Evolutionary conservation across 1,139 yeast species (phyloP).

Genomic region (Debaryomyces robertsiae): DNA sequence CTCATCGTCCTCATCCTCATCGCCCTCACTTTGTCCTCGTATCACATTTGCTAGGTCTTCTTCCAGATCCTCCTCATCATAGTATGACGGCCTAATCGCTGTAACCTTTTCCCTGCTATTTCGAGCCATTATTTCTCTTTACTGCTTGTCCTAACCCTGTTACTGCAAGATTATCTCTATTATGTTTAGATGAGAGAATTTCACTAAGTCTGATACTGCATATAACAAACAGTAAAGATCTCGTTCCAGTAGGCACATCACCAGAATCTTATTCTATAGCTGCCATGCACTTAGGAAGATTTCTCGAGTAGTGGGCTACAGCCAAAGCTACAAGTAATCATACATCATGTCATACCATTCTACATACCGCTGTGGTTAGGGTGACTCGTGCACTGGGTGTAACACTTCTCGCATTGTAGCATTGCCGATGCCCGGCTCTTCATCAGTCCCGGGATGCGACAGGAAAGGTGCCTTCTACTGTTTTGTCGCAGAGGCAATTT

Average conservation of each 20-base stretch:
- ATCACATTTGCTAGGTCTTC: constrained; percentile 7
- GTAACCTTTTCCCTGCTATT: not conserved
- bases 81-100: constrained; percentile 15
- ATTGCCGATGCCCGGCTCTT: constrained; percentile 1
- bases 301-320: no score
- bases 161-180: not conserved
- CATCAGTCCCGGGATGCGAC: not conserved
- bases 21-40: constrained; percentile 7
- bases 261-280: no score
- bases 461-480: no score
- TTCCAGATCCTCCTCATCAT: constrained; percentile 11
- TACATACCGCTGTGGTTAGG: no score
- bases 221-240: not conserved
- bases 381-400: not conserved
- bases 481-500: no score
- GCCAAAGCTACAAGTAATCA: no score
- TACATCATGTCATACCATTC: no score
- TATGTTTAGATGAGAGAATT: constrained; percentile 1
- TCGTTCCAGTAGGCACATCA: no score
- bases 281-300: no score
- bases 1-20: constrained; percentile 14
- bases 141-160: not conserved
- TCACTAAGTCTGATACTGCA: constrained; percentile 4
- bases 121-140: not conserved
- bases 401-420: constrained; percentile 1